Base-by-base conservation (phyloP, 495 filamentous ascomycete genomes). In the Penicillium riverlandense region DNA sequence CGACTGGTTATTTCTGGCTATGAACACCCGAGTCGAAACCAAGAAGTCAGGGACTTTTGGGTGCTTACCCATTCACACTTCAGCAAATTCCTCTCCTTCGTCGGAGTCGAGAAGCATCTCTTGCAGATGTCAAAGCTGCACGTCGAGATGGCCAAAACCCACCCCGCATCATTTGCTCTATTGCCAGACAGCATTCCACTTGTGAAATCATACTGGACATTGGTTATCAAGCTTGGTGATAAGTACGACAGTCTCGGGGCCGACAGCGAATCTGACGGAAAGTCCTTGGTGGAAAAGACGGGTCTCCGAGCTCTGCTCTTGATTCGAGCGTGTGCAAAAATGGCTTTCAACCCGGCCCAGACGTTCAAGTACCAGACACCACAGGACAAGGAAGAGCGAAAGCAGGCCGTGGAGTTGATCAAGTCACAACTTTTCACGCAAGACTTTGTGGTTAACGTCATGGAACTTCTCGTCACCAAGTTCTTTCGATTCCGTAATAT, bases 51-150 rank as follows among this genome's bases (percentile, higher is more conserved):
- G 43, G 67, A 83, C 12, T 77, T 96, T 45, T 98, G 92, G 91
- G 67, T 67, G 5, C 59, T 84, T 16, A 82, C 82, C 4, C 77
- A 81, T 46, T 65, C 66, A 8, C 88, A 95, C 42, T 84, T 94
- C 41, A 79, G 75, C 38, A 75, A 83, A 34, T 83, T 91, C 44
- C 69, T 88, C 11, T 50, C 54, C 2, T 59, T 71, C 14, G 49
- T 65, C 38, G 54, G 82, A 28, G 65, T 94, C n/a, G 85, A 86
- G 49, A 90, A 90, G 53, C 91, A 96, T 48, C 67, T 94, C 7
- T 56, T 94, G 39, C 91, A 96, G 58, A 80, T 96, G 37, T 81
- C 91, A 9, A 97, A 98, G 65, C 71, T 97, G 8, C 90, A 96
- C 61, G 70, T 92, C 15, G 80, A 89, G 34, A 91, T 96, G 84